These are phyloP conservation scores for Eucommia ulmoides DNA, from an alignment of 257 asterid genomes.

Conservation along the genomic window DNA sequence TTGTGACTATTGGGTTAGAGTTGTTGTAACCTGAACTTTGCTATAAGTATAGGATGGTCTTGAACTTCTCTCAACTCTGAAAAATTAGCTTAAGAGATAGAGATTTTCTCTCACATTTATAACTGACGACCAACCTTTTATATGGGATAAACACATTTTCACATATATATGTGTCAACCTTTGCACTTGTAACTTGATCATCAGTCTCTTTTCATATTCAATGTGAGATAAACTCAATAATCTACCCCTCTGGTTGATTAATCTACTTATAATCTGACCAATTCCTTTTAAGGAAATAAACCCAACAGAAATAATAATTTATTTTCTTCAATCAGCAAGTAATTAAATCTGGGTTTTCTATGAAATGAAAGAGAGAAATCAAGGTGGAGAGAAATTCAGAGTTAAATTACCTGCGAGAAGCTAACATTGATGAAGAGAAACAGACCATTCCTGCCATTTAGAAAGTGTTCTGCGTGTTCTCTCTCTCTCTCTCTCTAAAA, in stretches of 20 bases:
- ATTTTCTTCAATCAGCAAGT: not conserved
- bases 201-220: too few relatives aligned
- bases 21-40: too few relatives aligned
- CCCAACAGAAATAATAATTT: not conserved
- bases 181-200: too few relatives aligned
- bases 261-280: not conserved
- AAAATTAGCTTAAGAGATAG: too few relatives aligned
- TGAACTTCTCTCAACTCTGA: too few relatives aligned
- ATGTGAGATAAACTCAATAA: too few relatives aligned
- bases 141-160: too few relatives aligned
- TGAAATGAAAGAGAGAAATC: not conserved
- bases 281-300: not conserved
- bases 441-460: slow-evolving; percentile 60
- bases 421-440: slow-evolving; percentile 38
- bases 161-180: too few relatives aligned
- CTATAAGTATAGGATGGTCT: too few relatives aligned
- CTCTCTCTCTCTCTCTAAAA: slow-evolving; percentile 5
- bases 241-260: not conserved
- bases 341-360: not conserved
- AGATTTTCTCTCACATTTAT: too few relatives aligned
- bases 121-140: too few relatives aligned
- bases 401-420: slow-evolving; percentile 37
- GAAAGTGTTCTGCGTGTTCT: slow-evolving; percentile 1
- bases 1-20: too few relatives aligned
- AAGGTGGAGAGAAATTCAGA: not conserved